These are phyloP conservation scores for Trichoderma sp. DNA, from an alignment of 2,329 filamentous ascomycete genomes.

Conservation along the genomic window DNA sequence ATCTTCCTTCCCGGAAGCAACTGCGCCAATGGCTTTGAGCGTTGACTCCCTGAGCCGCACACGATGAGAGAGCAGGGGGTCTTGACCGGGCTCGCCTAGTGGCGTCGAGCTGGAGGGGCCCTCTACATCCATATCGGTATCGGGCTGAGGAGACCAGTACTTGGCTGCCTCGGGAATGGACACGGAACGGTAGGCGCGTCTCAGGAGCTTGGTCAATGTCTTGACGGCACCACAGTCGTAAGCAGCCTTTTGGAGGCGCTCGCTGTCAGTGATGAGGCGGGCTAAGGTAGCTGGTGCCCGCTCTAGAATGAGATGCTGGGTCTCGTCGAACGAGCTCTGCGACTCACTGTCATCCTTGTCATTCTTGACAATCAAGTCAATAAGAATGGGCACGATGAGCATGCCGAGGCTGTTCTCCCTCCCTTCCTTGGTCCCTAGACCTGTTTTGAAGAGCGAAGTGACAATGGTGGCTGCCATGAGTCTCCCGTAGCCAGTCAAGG, in stretches of 20 bases:
- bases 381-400: conserved; percentile 70
- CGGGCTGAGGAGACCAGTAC: conserved; percentile 46
- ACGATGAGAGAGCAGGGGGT: conserved; percentile 64
- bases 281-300: conserved; percentile 75
- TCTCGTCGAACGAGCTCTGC: conserved; percentile 43
- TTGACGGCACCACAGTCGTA: conserved; percentile 63
- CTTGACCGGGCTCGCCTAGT: conserved; percentile 64
- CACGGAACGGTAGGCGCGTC: conserved; percentile 54
- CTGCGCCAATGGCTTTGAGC: conserved; percentile 77
- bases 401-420: conserved; percentile 67
- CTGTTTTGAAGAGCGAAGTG: conserved; percentile 68
- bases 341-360: conserved; percentile 51
- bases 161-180: conserved; percentile 37
- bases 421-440: conserved; percentile 61
- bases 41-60: conserved; percentile 75
- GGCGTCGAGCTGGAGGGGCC: conserved; percentile 45
- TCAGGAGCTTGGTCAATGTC: conserved; percentile 52
- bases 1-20: conserved; percentile 79
- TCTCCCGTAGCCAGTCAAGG: conserved; percentile 59
- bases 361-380: conserved; percentile 58
- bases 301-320: conserved; percentile 57
- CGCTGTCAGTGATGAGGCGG: conserved; percentile 75
- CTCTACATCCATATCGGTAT: conserved; percentile 42
- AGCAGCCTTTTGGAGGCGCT: conserved; percentile 78
- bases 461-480: conserved; percentile 71